Evolutionary conservation across 352 stramenopile species (phyloP).

Genomic region (Saprolegnia parasitica): DNA sequence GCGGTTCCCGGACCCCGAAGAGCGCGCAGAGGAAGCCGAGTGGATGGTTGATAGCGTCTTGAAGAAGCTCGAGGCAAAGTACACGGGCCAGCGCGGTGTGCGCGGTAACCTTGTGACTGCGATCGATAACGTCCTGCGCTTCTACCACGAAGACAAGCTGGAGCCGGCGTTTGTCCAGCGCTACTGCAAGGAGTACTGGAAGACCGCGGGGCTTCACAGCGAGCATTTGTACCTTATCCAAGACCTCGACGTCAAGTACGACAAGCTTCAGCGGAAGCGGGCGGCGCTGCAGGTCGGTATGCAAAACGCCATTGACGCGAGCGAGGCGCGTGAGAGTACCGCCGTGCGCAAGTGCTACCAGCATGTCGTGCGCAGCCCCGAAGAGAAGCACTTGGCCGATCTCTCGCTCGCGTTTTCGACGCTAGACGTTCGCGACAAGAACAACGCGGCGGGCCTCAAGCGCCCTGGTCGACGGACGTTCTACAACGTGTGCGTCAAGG

Average conservation of each 20-base stretch:
- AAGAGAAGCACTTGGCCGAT: conserved; percentile 83
- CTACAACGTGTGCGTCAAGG: conserved; percentile 87
- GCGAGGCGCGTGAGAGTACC: conserved; percentile 62
- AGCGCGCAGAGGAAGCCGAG: conserved; percentile 79
- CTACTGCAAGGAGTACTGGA: conserved; percentile 90
- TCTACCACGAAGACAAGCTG: conserved; percentile 86
- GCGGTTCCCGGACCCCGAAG: conserved; percentile 76
- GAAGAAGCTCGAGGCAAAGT: conserved; percentile 62
- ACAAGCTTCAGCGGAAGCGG: conserved; percentile 81
- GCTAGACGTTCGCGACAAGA: conserved; percentile 58
- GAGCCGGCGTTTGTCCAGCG: conserved; percentile 84
- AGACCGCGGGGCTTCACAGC: conserved; percentile 71
- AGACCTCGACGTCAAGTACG: conserved; percentile 84
- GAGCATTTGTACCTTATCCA: conserved; percentile 83
- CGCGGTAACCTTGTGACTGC: conserved; percentile 81
- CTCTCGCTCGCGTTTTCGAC: conserved; percentile 79
- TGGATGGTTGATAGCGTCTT: conserved; percentile 87
- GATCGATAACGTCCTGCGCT: conserved; percentile 83
- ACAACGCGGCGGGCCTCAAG: conserved; percentile 53
- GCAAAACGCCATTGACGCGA: conserved; percentile 58
- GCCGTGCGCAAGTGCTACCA: conserved; percentile 84
- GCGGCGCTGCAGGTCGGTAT: conserved; percentile 68
- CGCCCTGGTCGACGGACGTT: conserved; percentile 78
- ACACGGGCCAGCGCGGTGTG: conserved; percentile 42
- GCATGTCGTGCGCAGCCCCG: conserved; percentile 55